Percentiles rank a stretch among this genome's conserved stretches.
Evolutionary conservation across 192 early-diverging fungal genomes (phyloP).

Genomic region (Entophlyctis luteolus): DNA sequence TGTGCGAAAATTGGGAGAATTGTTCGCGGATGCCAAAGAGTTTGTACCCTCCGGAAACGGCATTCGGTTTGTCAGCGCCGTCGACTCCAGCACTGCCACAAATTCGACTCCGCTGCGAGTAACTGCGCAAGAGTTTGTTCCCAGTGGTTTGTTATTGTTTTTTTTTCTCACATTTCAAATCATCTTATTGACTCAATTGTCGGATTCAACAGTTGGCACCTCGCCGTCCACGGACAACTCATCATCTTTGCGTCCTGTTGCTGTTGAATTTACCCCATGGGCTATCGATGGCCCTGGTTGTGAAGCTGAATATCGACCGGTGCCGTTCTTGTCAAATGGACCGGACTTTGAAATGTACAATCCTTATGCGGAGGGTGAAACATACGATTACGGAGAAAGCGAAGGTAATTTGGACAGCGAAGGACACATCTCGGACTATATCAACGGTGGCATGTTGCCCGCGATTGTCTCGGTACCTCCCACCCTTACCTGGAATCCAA

Average conservation of each 20-base stretch:
- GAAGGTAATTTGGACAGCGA: too few species aligned
- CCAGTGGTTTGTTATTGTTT: not conserved
- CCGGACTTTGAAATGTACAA: too few species aligned
- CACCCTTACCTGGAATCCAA: not conserved
- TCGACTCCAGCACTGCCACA: not conserved
- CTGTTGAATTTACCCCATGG: not conserved
- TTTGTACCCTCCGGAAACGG: not conserved
- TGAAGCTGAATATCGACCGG: not conserved
- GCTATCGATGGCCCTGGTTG: too few species aligned
- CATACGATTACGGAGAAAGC: too few species aligned
- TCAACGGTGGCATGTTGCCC: too few species aligned
- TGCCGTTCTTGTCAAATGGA: not conserved
- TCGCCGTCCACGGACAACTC: not conserved
- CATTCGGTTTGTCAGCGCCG: not conserved
- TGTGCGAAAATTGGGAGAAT: too few species aligned
- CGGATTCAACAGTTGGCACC: not conserved
- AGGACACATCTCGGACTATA: too few species aligned
- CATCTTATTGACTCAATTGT: not conserved
- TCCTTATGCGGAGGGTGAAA: too few species aligned
- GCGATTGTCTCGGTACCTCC: too few species aligned
- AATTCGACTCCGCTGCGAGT: not conserved
- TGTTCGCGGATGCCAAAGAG: too few species aligned
- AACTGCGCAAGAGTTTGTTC: constrained; percentile 8
- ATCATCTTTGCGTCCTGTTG: not conserved
- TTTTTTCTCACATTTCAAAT: not conserved